Conservation (phyloP, 805 yeast genomes). For the Torulaspora franciscae region DNA sequence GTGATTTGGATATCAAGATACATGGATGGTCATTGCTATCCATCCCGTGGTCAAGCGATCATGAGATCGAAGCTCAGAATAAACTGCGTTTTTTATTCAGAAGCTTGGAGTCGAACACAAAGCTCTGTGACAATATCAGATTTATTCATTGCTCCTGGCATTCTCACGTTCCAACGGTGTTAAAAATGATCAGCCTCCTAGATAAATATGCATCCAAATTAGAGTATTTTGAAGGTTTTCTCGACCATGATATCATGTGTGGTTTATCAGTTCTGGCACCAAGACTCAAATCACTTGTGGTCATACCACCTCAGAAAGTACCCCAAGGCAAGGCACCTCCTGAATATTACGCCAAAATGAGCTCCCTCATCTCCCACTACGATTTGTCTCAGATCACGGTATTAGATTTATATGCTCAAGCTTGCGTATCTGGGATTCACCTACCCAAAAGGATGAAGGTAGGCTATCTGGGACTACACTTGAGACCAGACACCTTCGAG, state of each 20-base stretch:
- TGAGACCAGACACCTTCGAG: constrained; percentile 28
- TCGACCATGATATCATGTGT: constrained; percentile 18
- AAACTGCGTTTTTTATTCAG: constrained; percentile 24
- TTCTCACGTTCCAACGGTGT: constrained; percentile 17
- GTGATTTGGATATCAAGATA: constrained; percentile 27
- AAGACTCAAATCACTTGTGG: constrained; percentile 20
- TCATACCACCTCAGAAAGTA: constrained; percentile 26
- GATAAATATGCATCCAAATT: constrained; percentile 18
- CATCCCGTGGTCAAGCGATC: constrained; percentile 7
- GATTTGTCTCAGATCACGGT: constrained; percentile 20
- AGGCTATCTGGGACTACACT: constrained; percentile 23
- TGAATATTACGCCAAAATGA: constrained; percentile 16
- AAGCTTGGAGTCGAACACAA: constrained; percentile 19
- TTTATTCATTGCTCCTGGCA: constrained; percentile 33
- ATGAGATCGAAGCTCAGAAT: constrained; percentile 10
- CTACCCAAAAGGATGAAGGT: constrained; percentile 21
- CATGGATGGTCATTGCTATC: constrained; percentile 28
- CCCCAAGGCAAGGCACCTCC: constrained; percentile 20
- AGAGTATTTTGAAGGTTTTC: constrained; percentile 24
- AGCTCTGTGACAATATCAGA: constrained; percentile 22
- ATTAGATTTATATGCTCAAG: constrained; percentile 28
- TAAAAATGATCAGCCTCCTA: constrained; percentile 17
- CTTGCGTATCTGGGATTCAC: constrained; percentile 24
- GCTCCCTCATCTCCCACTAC: constrained; percentile 12
- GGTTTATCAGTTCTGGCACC: constrained; percentile 14